Evolutionary conservation across 2,329 filamentous ascomycete species (phyloP), one percentile per base, ranked within the genome.

Genomic region (Penicillium sp.): DNA sequence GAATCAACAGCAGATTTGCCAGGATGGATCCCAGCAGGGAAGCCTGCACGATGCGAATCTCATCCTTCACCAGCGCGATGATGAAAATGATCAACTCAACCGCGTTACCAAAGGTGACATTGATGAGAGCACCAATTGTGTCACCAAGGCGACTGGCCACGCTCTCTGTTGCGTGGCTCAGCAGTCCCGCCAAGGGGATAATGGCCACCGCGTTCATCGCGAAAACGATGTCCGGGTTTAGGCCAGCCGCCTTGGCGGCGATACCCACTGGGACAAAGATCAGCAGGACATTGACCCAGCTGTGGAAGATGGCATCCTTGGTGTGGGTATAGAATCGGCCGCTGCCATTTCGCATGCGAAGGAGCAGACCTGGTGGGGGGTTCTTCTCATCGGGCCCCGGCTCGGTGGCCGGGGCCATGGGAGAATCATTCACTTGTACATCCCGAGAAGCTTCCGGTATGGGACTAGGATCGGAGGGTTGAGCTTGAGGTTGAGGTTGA

Each of bases 21-120:
- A 97, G 78, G 65, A 97, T 96, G 1, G 91, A 96, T 41, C 92
- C 92, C 27, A 97, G 81, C 49, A 96, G 79, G 0, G 92, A 95
- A 14, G 92, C 91, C 75, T 96, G 92, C 23, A 96, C 92, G 63
- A 96, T 93, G 57, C 89, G 86, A 58, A 96, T 94, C 78, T 96
- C 85, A 73, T 90, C 80, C 81, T 91, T 90, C 64, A 86, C 84
- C 26, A 92, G 78, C 43, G 89, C 89, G 74, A 92, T 90, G 71
- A 87, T 91, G 72, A 64, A 91, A 60, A 92, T 90, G 68, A 92
- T 91, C 69, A 92, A 74, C 73, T 92, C 89, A 23, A 91, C 89
- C 22, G 88, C 87, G 70, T 92, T 91, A 63, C 89, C 88, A 76
- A 90, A 90, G 8, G 88, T 90, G 57, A 90, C 85, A 66, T 90